phyloP scores from a whole-genome alignment of 306 rosid species.

The Rubus idaeus region DNA sequence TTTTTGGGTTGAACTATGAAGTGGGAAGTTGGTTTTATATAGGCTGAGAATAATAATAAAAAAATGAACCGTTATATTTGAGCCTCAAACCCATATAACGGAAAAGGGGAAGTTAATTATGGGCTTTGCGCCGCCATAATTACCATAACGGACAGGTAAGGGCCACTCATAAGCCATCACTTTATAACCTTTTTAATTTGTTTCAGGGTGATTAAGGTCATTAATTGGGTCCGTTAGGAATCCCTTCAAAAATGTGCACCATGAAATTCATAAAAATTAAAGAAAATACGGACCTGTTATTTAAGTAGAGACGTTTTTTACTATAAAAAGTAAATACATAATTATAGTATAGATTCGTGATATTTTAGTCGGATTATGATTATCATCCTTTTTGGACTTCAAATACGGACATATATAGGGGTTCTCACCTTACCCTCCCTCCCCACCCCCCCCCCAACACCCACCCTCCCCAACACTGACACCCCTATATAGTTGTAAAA shows the following conservation, averaged over 20 bases:
- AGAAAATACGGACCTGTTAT: too few species aligned
- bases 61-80: conserved; percentile 14
- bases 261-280: background rate
- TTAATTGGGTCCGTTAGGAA: background rate
- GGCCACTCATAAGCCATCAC: background rate
- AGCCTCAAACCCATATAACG: conserved; percentile 4
- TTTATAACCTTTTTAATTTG: background rate
- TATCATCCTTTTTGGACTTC: too few species aligned
- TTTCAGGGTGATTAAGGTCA: background rate
- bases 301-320: too few species aligned
- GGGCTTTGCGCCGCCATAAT: conserved; percentile 8
- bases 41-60: background rate
- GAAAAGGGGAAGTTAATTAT: background rate
- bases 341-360: too few species aligned
- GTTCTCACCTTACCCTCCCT: too few species aligned
- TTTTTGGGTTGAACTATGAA: conserved; percentile 30
- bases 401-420: too few species aligned
- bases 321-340: too few species aligned
- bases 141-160: background rate
- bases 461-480: too few species aligned
- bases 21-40: conserved; percentile 24
- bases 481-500: too few species aligned
- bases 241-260: background rate
- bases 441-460: too few species aligned
- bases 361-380: too few species aligned